Evolutionary conservation across 2,329 filamentous ascomycete species (phyloP), one percentile per base, ranked within the genome.

Genomic region (Eurotiales sp.): DNA sequence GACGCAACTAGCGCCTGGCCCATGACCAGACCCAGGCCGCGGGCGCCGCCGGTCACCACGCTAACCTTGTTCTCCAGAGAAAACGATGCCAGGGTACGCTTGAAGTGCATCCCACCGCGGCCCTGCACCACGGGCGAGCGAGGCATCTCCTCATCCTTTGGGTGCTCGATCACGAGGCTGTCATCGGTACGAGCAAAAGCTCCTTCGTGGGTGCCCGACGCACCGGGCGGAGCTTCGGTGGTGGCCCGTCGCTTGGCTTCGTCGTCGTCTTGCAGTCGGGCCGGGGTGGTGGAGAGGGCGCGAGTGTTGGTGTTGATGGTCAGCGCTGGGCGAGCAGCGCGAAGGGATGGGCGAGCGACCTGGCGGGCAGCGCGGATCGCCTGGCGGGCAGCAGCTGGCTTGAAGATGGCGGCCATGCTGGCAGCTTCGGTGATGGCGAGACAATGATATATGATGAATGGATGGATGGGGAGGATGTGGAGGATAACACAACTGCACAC

Each of bases 11-110:
- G 82, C 42, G 88, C 90, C 75, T 96, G 90, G 46, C 87, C 88
- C 87, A 97, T 96, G 60, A 95, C 90, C 55, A 96, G 76, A 34
- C 92, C 92, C 52, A 97, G 72, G 7, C 92, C 92, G 65, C 91
- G 80, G 22, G 92, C 92, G 65, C 91, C 92, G 47, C 92, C 92
- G 1, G 92, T 97, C 34, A 97, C 87, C 36, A 96, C 77, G 42
- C 84, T 90, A 8, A 91, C 87, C 64, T 85, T 86, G 55, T 84
- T 87, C 66, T 95, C 87, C 29, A 97, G 81, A 8, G 90, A 92
- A 74, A 96, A 97, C 39, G 83, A 83, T 29, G 88, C 84, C 23
- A 96, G 80, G 0, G 90, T 95, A 22, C 90, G 85, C 76, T 90
- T 90, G 72, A 88, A 87, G 64, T 93, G 88, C 64, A 85, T 80